A percentile compares a stretch with the other conserved stretches of the same genome.
phyloP scores from a whole-genome alignment of 331 rosid genomes.

The Rosa hybrid region DNA sequence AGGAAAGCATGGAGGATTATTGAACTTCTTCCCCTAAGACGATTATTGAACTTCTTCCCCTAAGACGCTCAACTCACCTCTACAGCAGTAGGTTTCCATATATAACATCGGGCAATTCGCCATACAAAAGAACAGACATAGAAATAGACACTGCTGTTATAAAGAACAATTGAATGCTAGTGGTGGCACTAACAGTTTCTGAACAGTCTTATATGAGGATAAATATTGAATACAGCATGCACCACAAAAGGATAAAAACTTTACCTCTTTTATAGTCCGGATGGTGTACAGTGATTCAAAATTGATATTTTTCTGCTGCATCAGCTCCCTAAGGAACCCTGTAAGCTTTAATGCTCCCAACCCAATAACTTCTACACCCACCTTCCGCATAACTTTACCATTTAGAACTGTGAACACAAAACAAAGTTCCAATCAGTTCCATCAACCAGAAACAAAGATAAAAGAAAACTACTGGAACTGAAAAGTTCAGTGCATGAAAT shows the following conservation, averaged over 20 bases:
- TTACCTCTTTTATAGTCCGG: constrained; percentile 83
- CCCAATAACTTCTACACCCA: constrained; percentile 82
- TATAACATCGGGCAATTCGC: background rate
- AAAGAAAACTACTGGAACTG: background rate
- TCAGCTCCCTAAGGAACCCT: constrained; percentile 71
- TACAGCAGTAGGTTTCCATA: constrained; percentile 1
- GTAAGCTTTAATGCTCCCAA: constrained; percentile 85
- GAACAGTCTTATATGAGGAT: background rate
- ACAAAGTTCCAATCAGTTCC: background rate
- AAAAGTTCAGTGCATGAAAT: background rate
- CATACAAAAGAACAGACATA: background rate
- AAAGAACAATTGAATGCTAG: background rate
- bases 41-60: background rate
- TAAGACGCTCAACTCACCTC: background rate
- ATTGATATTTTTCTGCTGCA: constrained; percentile 61
- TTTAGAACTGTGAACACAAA: constrained; percentile 51
- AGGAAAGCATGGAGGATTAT: background rate
- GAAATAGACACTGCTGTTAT: background rate
- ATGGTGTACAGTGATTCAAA: constrained; percentile 77
- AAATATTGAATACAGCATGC: background rate
- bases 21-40: background rate
- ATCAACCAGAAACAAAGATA: background rate
- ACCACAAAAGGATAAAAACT: background rate
- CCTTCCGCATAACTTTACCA: constrained; percentile 77
- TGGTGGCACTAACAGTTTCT: background rate